Conservation (phyloP, 345 rosid species). For the Camelina hispida region DNA sequence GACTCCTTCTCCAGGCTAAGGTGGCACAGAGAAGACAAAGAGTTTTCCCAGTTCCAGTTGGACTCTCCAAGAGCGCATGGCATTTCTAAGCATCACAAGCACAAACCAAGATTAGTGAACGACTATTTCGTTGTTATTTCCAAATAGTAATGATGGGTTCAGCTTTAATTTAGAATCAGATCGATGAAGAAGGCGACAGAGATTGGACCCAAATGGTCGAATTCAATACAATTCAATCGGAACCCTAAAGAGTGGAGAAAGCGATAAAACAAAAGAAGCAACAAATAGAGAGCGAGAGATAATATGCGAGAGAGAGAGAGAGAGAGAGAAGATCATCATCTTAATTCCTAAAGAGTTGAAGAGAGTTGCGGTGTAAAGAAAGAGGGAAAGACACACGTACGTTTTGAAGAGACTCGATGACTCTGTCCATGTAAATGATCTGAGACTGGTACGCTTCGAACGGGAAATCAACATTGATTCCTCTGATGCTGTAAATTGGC, state of each 20-base stretch:
- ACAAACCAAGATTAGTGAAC: background rate
- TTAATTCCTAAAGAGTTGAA: background rate
- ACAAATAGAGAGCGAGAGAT: background rate
- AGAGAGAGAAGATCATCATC: background rate
- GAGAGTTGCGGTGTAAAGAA: background rate
- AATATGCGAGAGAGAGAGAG: background rate
- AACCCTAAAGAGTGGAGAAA: conserved; percentile 10
- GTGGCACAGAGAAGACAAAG: conserved; percentile 95
- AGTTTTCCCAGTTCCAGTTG: conserved; percentile 98
- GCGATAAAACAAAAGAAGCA: background rate
- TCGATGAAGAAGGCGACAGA: background rate
- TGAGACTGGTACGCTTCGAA: conserved; percentile 91
- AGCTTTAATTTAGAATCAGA: background rate
- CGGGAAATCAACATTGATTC: conserved; percentile 91
- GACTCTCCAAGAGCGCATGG: conserved; percentile 96
- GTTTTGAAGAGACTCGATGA: conserved; percentile 81
- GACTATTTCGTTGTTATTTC: background rate
- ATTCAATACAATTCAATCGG: background rate
- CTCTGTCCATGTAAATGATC: conserved; percentile 93
- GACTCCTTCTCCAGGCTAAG: conserved; percentile 95
- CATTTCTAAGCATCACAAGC: conserved; percentile 54
- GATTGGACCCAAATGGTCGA: conserved; percentile 4
- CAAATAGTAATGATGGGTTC: background rate
- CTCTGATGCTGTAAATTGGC: conserved; percentile 84
- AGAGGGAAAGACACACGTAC: conserved; percentile 58